Evolutionary conservation across 345 rosid species (phyloP).

Genomic region (Murraya paniculata): DNA sequence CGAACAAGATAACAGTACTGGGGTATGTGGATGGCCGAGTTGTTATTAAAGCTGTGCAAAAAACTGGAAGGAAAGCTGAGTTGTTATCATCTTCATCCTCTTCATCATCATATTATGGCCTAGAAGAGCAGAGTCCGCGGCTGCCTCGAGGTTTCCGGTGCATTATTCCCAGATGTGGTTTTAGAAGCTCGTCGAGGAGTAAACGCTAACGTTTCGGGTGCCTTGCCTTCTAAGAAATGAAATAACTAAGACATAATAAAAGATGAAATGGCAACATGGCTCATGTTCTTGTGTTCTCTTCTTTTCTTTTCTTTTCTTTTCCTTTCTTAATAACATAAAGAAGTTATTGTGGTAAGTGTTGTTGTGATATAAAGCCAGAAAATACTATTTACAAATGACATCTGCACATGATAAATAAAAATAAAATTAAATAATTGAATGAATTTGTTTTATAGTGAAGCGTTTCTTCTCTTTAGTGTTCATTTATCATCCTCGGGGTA

Average conservation of each 20-base stretch:
- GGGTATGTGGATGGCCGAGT: conserved; percentile 24
- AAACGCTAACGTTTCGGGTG: background rate
- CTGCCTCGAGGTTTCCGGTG: conserved; percentile 25
- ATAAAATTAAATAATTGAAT: too few species aligned
- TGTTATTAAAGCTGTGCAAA: conserved; percentile 23
- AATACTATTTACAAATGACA: too few species aligned
- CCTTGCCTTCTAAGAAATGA: background rate
- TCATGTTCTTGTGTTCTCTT: background rate
- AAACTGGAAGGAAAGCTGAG: conserved; percentile 32
- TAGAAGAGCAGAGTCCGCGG: conserved; percentile 20
- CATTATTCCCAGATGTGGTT: conserved; percentile 30
- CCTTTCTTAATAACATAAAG: too few species aligned
- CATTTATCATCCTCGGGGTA: too few species aligned
- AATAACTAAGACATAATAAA: background rate
- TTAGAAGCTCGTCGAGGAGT: background rate
- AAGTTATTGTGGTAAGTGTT: background rate
- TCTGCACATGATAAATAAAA: too few species aligned
- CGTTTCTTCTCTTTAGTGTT: too few species aligned
- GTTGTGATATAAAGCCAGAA: too few species aligned
- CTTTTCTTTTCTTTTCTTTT: too few species aligned
- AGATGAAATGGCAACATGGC: background rate
- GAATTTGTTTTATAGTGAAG: too few species aligned
- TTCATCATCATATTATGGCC: background rate
- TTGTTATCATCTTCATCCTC: background rate
- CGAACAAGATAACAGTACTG: conserved; percentile 27